Evolutionary conservation across 805 yeast genomes (phyloP), one percentile per base, ranked within the genome.

Genomic region (Yamadazyma laniorum): DNA sequence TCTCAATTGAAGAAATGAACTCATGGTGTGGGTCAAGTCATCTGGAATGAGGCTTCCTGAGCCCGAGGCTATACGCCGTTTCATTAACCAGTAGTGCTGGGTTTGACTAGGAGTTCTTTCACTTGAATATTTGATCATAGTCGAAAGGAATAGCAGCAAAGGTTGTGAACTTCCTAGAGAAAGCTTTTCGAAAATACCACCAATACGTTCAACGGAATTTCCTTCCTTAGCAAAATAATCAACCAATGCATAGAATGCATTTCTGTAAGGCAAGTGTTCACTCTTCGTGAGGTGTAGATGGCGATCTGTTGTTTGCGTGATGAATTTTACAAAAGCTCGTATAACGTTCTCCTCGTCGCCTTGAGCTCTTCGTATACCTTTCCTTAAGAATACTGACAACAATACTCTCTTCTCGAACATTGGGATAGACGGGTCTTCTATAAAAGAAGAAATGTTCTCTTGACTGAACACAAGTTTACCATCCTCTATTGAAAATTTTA

Each of bases 11-110:
- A 46, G 47, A 25, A 51, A 48, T 5, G 72, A 62, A 11, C 21
- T 34, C 72, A 67, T 67, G 13, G 54, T 52, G 16, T 45, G 38
- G 12, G 53, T 53, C 38, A 67, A 52, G 43, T 67, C 72, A 2
- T 35, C 17, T 9, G 35, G 36, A 3, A 12, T 14, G 14, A 28
- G 4, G 3, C 13, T 17, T 8, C 7, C 13, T 12, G 18, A 9
- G 7, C 6, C 4, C 3, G 29, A 22, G 5, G 17, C 25, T 9
- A 22, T 9, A n/a, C 14, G 8, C 12, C 14, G 28, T n/a, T 38
- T 45, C 21, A 14, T 25, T 3, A 31, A 26, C 49, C 49, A 45
- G 19, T 37, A 15, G 5, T 25, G 30, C 8, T 23, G 7, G 2
- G 45, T 16, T 5, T 32, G 9, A 5, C n/a, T 19, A 3, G 47